Percentiles rank a stretch among this genome's conserved stretches.
phyloP scores from a whole-genome alignment of 2,329 filamentous ascomycete genomes.

The Westerdykella ornata region DNA sequence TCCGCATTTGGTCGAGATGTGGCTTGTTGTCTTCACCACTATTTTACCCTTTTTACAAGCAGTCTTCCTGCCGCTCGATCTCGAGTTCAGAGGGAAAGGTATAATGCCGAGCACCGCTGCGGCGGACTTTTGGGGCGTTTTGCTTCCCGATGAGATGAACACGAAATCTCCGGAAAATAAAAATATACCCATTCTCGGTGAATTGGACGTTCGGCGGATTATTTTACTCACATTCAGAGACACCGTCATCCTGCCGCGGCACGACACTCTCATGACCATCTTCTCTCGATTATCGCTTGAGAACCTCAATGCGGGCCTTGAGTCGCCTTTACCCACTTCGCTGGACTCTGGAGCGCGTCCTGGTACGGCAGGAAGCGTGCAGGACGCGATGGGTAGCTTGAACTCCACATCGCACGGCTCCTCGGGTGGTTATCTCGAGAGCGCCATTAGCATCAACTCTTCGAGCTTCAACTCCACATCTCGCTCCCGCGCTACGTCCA shows the following conservation, averaged over 20 bases:
- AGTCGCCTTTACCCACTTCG: conserved; percentile 27
- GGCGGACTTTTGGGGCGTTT: conserved; percentile 81
- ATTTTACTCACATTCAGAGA: conserved; percentile 86
- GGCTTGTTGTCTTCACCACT: conserved; percentile 85
- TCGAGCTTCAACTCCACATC: conserved; percentile 40
- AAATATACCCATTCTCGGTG: conserved; percentile 43
- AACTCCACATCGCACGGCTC: conserved; percentile 63
- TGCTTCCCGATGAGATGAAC: conserved; percentile 46
- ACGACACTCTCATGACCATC: conserved; percentile 80
- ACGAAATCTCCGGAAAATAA: conserved; percentile 39
- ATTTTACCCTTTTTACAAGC: conserved; percentile 92
- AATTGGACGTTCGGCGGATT: conserved; percentile 79
- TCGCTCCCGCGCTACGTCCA: conserved; percentile 76
- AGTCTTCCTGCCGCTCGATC: conserved; percentile 85
- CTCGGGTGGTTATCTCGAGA: conserved; percentile 68
- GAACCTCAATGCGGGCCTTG: conserved; percentile 49
- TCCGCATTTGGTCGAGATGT: conserved; percentile 82
- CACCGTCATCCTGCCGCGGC: conserved; percentile 77
- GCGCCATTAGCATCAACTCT: conserved; percentile 51
- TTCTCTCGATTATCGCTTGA: conserved; percentile 87
- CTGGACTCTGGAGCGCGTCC: conserved; percentile 16
- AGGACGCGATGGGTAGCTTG: conserved; percentile 57
- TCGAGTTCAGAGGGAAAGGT: conserved; percentile 84
- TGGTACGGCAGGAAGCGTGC: conserved; percentile 26
- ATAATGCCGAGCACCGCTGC: conserved; percentile 74